A percentile compares a stretch with the other conserved stretches of the same genome.
These are phyloP conservation scores for Pseudomonodictys pantanalensis DNA, from an alignment of 495 filamentous ascomycete species.

Conservation along the genomic window DNA sequence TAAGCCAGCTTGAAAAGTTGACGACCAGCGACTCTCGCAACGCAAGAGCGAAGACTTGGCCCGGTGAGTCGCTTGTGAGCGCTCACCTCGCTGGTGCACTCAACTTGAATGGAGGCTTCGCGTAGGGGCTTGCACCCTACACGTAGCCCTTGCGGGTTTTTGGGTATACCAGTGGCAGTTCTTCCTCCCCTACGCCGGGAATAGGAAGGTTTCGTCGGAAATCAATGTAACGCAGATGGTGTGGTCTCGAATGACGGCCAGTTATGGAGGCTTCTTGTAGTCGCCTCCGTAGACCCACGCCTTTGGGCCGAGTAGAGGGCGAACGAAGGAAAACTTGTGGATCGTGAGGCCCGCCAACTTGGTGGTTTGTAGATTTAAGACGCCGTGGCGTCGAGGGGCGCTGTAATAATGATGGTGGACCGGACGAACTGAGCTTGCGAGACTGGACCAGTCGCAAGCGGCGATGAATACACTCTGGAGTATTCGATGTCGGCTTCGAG, in stretches of 20 bases:
- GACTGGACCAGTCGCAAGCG: constrained; percentile 16
- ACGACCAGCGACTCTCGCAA: constrained; percentile 30
- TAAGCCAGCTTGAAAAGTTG: constrained; percentile 26
- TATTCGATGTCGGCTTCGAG: background rate
- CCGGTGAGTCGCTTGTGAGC: constrained; percentile 43
- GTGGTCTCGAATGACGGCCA: constrained; percentile 47
- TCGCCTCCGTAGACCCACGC: constrained; percentile 91
- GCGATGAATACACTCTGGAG: background rate
- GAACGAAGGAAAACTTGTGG: constrained; percentile 73
- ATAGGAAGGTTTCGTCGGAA: background rate
- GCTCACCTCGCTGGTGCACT: constrained; percentile 39
- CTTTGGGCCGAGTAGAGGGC: constrained; percentile 89
- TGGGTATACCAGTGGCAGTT: background rate
- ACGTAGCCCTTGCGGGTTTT: constrained; percentile 41
- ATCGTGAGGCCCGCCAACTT: constrained; percentile 95
- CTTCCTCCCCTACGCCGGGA: constrained; percentile 2
- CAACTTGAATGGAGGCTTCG: constrained; percentile 42
- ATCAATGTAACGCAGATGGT: constrained; percentile 3
- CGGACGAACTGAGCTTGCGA: constrained; percentile 1
- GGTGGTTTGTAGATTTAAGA: constrained; percentile 52
- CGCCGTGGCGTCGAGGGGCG: constrained; percentile 28
- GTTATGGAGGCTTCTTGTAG: constrained; percentile 97
- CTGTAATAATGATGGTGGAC: background rate
- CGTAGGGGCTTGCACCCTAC: constrained; percentile 47
- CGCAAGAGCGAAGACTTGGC: constrained; percentile 17